Evolutionary conservation across 2,329 filamentous ascomycete genomes (phyloP).

Genomic region (Sporothrix phasma): DNA sequence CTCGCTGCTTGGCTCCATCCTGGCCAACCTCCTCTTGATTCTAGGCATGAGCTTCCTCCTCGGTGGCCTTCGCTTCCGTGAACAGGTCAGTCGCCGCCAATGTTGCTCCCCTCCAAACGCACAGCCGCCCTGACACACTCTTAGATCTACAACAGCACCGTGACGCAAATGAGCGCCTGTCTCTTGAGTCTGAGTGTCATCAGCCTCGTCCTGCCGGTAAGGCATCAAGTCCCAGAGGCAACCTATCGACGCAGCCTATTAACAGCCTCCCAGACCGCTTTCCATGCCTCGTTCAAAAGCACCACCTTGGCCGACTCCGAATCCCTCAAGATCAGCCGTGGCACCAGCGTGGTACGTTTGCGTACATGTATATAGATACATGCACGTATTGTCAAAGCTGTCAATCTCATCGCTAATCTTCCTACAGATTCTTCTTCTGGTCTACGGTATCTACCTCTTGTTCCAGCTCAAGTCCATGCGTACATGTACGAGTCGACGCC

Average conservation of each 20-base stretch:
- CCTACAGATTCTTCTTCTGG: conserved; percentile 58
- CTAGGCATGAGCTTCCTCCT: conserved; percentile 86
- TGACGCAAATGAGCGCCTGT: conserved; percentile 93
- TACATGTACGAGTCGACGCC: conserved; percentile 91
- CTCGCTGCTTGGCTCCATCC: conserved; percentile 77
- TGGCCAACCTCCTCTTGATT: conserved; percentile 80
- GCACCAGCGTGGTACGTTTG: conserved; percentile 69
- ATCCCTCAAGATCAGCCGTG: conserved; percentile 77
- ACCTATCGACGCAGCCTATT: neutral
- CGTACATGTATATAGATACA: too few relatives aligned
- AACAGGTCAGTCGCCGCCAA: conserved; percentile 51
- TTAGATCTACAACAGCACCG: conserved; percentile 84
- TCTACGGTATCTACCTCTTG: conserved; percentile 74
- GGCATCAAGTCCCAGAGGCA: conserved; percentile 23
- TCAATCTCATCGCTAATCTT: neutral
- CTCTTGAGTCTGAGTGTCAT: conserved; percentile 82
- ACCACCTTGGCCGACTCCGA: conserved; percentile 51
- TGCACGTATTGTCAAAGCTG: too few relatives aligned
- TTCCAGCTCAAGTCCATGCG: conserved; percentile 89
- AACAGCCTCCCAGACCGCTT: conserved; percentile 55
- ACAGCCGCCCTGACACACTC: neutral
- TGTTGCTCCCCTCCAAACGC: neutral
- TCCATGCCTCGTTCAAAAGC: conserved; percentile 75
- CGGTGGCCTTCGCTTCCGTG: conserved; percentile 75
- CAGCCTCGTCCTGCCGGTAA: conserved; percentile 71